These are phyloP conservation scores for Hypomontagnella submonticulosa DNA, from an alignment of 495 filamentous ascomycete genomes.

Conservation along the genomic window DNA sequence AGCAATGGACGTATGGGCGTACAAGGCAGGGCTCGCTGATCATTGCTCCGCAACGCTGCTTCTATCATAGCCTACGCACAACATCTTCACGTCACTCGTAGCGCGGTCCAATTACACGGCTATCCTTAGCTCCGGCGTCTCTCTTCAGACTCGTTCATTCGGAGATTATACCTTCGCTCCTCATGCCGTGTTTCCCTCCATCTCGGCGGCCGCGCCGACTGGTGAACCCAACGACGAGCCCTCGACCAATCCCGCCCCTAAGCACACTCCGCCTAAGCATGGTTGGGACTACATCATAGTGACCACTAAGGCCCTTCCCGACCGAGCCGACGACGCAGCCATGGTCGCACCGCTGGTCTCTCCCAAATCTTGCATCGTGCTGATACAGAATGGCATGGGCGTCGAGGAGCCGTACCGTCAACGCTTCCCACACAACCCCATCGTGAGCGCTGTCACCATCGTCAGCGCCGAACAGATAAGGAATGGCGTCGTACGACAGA, in stretches of 20 bases:
- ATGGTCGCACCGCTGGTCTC: constrained; percentile 64
- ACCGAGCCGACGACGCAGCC: constrained; percentile 58
- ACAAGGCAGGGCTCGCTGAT: constrained; percentile 12
- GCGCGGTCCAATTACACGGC: constrained; percentile 67
- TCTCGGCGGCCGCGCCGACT: constrained; percentile 47
- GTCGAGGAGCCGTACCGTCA: constrained; percentile 71
- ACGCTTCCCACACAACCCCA: constrained; percentile 63
- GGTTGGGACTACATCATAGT: constrained; percentile 70
- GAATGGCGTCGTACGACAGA: constrained; percentile 65
- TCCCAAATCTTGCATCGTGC: constrained; percentile 63
- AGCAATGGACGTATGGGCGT: no score
- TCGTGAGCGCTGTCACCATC: constrained; percentile 71
- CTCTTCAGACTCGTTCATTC: constrained; percentile 62
- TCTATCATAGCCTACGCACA: constrained; percentile 49
- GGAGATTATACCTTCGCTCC: constrained; percentile 65
- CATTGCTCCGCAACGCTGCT: not conserved
- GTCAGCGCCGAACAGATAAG: constrained; percentile 63
- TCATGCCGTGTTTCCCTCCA: constrained; percentile 58
- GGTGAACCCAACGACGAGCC: no score
- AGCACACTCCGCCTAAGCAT: constrained; percentile 35
- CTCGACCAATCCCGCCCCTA: constrained; percentile 17
- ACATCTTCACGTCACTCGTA: constrained; percentile 59
- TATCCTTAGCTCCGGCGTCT: constrained; percentile 58
- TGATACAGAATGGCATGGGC: constrained; percentile 78
- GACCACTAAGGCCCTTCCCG: constrained; percentile 68